phyloP scores from a whole-genome alignment of 768 basidiomycete genomes.

The Lentinus tigrinus region DNA sequence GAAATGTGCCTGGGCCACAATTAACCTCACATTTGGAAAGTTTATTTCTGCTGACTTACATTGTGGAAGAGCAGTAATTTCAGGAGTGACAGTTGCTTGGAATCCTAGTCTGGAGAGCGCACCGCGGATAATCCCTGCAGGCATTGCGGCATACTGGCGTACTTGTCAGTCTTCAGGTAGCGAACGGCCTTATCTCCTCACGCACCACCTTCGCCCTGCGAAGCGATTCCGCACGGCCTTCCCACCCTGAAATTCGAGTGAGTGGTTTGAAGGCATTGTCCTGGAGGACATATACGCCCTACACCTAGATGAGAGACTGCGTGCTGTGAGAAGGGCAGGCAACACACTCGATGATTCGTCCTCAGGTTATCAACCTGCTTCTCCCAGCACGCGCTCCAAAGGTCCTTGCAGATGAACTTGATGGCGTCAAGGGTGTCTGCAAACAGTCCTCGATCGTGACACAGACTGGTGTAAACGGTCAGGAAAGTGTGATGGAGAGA shows the following conservation, averaged over 20 bases:
- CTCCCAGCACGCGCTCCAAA: slow-evolving; percentile 91
- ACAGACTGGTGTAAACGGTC: slow-evolving; percentile 49
- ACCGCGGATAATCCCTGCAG: slow-evolving; percentile 82
- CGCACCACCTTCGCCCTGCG: slow-evolving; percentile 67
- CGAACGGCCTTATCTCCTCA: too few species aligned
- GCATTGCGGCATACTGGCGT: slow-evolving; percentile 73
- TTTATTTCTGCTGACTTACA: slow-evolving; percentile 67
- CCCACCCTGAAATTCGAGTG: slow-evolving; percentile 75
- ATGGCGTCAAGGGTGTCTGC: slow-evolving; percentile 84
- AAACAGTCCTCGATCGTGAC: slow-evolving; percentile 72
- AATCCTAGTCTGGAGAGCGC: slow-evolving; percentile 78
- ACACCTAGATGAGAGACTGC: neutral
- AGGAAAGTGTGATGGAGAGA: neutral
- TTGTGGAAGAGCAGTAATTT: slow-evolving; percentile 81
- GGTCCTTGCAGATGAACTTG: slow-evolving; percentile 95
- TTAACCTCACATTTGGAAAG: slow-evolving; percentile 59
- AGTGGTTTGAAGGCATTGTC: slow-evolving; percentile 90
- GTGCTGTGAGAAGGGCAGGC: neutral
- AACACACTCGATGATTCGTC: slow-evolving; percentile 85
- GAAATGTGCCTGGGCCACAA: slow-evolving; percentile 44
- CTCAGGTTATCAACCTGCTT: slow-evolving; percentile 95
- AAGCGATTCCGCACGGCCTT: slow-evolving; percentile 72
- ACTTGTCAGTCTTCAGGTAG: neutral
- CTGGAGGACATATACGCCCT: slow-evolving; percentile 94
- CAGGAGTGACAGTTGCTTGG: slow-evolving; percentile 71